Evolutionary conservation across 2,329 filamentous ascomycete genomes (phyloP), one percentile per base, ranked within the genome.

Genomic region (Bipolaris zeicola): DNA sequence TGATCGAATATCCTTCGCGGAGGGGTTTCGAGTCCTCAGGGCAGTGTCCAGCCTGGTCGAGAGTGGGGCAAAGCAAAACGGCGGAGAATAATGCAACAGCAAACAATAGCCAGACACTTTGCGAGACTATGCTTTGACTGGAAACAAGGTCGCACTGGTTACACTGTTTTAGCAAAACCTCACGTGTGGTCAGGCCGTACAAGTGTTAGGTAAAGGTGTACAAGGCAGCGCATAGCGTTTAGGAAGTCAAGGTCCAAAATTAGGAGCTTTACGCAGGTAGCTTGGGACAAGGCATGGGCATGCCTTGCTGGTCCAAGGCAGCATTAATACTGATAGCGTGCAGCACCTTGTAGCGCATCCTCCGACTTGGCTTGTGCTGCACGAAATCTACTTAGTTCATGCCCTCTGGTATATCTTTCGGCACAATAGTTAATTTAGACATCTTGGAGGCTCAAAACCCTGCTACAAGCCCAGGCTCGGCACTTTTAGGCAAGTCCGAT

Each of bases 261-360:
- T 43, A 28, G 24, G 26, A 13, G 38, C 38, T 28, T 1, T 14
- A 28, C 8, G 26, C 26, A 18, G 39, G 22, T n/a, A 26, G 18
- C 18, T 33, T 33, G 7, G 33, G 36, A 39, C 13, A 13, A 50
- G 37, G 18, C 34, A 44, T 11, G 38, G 20, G n/a, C 14, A 16
- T 31, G 22, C n/a, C 33, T 34, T 28, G 18, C 24, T 44, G 20
- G 37, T 36, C 24, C 31, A 46, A 34, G 26, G 26, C 26, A 28
- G 20, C 31, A 26, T 44, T 44, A 14, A 42, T 33, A 24, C 34
- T 47, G 37, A 36, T 22, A 28, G 36, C 16, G 26, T 41, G 53
- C 52, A 45, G 33, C 42, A 48, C 54, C 54, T 57, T 57, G 54
- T n/a, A 52, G 54, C 54, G 26, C 48, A 52, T 52, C 42, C 22